Evolutionary conservation across 2,329 filamentous ascomycete genomes (phyloP), one percentile per base, ranked within the genome.

Genomic region (Colletotrichum eleusines): DNA sequence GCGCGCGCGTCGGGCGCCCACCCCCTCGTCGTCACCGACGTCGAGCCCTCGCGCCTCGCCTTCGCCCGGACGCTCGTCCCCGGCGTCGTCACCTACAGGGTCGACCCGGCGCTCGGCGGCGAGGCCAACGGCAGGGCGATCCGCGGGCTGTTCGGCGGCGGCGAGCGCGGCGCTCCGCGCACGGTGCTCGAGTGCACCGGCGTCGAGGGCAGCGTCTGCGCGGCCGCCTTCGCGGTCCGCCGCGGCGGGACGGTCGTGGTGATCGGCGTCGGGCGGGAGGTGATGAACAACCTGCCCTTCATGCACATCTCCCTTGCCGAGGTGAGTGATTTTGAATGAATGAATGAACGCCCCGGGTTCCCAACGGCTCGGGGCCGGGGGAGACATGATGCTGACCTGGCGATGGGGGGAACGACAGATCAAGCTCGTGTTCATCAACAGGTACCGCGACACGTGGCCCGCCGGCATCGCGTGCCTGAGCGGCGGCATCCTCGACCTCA

Each of bases 361-460:
- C 7, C 14, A 5, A 16, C 1, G 1, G 12, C 46, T 7, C 8
- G n/a, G 3, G 2, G 8, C 8, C n/a, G n/a, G n/a, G n/a, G 28
- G 28, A 20, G 18, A 60, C 20, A 23, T 40, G 44, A 11, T 20
- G 26, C 50, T 71, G n/a, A n/a, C n/a, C 54, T 71, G 60, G 73
- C 63, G 3, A 5, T 5, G 18, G 1, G 3, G 1, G 73, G 2
- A 2, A 2, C 6, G 26, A 20, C 14, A 89, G 87, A 91, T 92
- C 73, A 85, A 92, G 74, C 81, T 93, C 33, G 88, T 86, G 46
- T 93, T 93, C 80, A 92, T 92, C 76, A 92, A 93, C 77, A 84
- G 91, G 9, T 93, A 92, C 76, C 84, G 86, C 50, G 89, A 92
- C 75, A 92, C 90, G 0, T 93, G 91, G 90, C 90, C 90, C 0